phyloP scores from a whole-genome alignment of 441 rosid genomes.

The Isatis lusitanica region DNA sequence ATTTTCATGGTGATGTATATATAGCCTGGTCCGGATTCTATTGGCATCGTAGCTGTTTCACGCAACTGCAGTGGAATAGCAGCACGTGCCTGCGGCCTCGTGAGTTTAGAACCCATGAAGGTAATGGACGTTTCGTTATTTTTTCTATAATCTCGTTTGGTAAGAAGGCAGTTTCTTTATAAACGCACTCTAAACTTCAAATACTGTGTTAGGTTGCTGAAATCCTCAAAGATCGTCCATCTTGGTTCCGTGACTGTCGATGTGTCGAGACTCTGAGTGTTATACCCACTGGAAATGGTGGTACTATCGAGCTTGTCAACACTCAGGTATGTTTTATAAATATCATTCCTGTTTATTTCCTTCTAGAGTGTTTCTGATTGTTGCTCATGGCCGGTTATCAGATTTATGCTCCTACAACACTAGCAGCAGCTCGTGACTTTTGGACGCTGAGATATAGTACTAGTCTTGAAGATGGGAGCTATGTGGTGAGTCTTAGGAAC shows the following conservation, averaged over 20 bases:
- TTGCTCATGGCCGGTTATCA: conserved; percentile 26
- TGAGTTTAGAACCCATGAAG: conserved; percentile 91
- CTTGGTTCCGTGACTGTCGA: conserved; percentile 93
- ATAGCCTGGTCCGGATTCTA: conserved; percentile 99
- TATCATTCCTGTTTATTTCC: not conserved
- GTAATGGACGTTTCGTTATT: conserved; percentile 33
- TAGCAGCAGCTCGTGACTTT: conserved; percentile 91
- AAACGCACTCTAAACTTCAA: not conserved
- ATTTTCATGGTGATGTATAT: not conserved
- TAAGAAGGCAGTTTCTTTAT: not conserved
- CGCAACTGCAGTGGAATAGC: conserved; percentile 92
- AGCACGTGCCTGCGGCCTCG: conserved; percentile 98
- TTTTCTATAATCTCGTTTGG: not conserved
- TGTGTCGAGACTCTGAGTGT: conserved; percentile 55
- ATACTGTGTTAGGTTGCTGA: conserved; percentile 56
- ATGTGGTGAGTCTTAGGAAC: conserved; percentile 50
- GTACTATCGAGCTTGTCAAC: conserved; percentile 77
- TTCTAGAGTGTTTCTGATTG: not conserved
- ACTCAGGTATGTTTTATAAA: conserved; percentile 57
- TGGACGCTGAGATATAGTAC: conserved; percentile 87
- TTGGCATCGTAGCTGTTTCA: conserved; percentile 95
- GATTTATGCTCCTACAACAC: conserved; percentile 87
- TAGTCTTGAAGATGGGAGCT: conserved; percentile 82
- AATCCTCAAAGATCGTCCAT: conserved; percentile 80
- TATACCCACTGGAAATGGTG: conserved; percentile 74